Percentiles rank a stretch among this genome's conserved stretches.
Evolutionary conservation across 2,329 filamentous ascomycete genomes (phyloP).

Genomic region (Fusarium sp.): DNA sequence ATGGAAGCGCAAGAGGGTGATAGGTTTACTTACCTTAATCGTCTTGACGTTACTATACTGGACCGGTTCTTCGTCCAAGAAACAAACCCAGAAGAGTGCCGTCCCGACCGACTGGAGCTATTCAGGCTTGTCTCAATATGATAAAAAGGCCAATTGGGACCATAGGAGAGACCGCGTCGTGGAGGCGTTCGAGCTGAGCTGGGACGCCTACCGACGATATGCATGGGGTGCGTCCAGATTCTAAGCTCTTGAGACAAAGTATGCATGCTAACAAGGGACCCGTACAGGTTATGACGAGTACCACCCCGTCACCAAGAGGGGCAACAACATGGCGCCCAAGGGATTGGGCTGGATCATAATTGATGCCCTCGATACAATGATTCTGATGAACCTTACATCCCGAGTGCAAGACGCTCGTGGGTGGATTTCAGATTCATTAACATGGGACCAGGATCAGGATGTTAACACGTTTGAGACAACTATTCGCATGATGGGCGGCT

Average conservation of each 20-base stretch:
- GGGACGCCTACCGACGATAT: conserved; percentile 90
- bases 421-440: conserved; percentile 83
- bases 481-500: conserved; percentile 93
- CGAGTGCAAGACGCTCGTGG: conserved; percentile 83
- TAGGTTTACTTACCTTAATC: conserved; percentile 60
- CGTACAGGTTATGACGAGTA: conserved; percentile 79
- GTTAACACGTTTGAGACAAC: conserved; percentile 98
- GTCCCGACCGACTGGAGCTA: conserved; percentile 63
- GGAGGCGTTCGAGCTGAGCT: conserved; percentile 89
- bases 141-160: conserved; percentile 71
- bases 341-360: conserved; percentile 99
- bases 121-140: conserved; percentile 60
- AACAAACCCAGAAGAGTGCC: conserved; percentile 48
- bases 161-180: conserved; percentile 80
- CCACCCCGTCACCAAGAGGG: conserved; percentile 79
- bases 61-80: conserved; percentile 62
- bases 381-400: conserved; percentile 95
- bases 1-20: conserved; percentile 69
- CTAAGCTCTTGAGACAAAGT: neutral
- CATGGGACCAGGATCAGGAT: conserved; percentile 91
- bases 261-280: conserved; percentile 42
- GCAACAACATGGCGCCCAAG: conserved; percentile 82
- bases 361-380: conserved; percentile 93
- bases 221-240: conserved; percentile 78
- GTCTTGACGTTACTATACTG: conserved; percentile 72